Evolutionary conservation across 2,329 filamentous ascomycete species (phyloP).

Genomic region (Didymella segeticola): DNA sequence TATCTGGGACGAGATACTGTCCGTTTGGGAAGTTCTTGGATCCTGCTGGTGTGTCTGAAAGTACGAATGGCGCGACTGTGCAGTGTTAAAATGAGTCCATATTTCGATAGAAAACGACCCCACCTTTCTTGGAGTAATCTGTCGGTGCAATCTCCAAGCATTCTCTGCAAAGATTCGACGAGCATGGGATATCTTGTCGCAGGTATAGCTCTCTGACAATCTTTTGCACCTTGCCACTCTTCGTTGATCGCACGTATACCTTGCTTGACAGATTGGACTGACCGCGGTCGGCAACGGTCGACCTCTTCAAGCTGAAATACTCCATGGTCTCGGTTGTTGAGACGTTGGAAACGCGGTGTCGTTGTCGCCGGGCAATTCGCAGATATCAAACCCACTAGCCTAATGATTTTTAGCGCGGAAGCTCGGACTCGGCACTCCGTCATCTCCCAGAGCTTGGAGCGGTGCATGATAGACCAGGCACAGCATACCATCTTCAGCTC

Average conservation of each 20-base stretch:
- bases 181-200: constrained; percentile 95
- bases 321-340: constrained; percentile 32
- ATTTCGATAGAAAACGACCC: constrained; percentile 15
- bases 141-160: constrained; percentile 78
- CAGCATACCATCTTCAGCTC: constrained; percentile 34
- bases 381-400: neutral
- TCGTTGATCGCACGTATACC: constrained; percentile 92
- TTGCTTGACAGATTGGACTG: constrained; percentile 89
- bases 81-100: constrained; percentile 26
- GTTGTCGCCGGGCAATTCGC: constrained; percentile 7
- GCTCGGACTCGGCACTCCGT: constrained; percentile 18
- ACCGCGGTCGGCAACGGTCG: constrained; percentile 59
- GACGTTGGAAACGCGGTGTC: constrained; percentile 14
- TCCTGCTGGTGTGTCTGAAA: constrained; percentile 86
- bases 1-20: constrained; percentile 95
- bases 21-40: constrained; percentile 83
- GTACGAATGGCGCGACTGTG: constrained; percentile 78
- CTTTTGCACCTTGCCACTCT: constrained; percentile 97
- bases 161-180: constrained; percentile 81
- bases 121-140: constrained; percentile 80
- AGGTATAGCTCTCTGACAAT: constrained; percentile 97
- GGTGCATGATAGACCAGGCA: constrained; percentile 38
- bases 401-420: neutral
- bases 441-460: constrained; percentile 35
- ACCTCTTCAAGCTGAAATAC: constrained; percentile 65